Evolutionary conservation across 1,284 basidiomycete species (phyloP), one percentile per base, ranked within the genome.

Genomic region (Ceratobasidium sp.): DNA sequence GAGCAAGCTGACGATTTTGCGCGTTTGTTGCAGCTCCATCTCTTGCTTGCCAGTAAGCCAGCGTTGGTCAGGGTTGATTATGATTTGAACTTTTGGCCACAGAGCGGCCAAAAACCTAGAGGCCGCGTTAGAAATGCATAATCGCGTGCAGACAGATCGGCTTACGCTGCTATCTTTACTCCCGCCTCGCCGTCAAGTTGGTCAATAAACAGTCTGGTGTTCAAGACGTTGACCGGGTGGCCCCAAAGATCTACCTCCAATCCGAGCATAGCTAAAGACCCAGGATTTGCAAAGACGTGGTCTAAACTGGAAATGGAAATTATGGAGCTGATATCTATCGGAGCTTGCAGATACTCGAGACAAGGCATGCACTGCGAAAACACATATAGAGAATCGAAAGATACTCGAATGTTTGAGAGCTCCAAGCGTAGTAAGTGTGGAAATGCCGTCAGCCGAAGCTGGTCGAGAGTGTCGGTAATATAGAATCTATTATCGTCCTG

Each of bases 201-300:
- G 10, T 40, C 5, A 4, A 39, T 63, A 40, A 63, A 63, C 3
- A 63, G 33, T 9, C 28, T 63, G n/a, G 60, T 63, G 33, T 63
- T 42, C 39, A 63, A 4, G 18, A 63, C 15, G 13, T 63, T 63
- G 39, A 28, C 5, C 15, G 39, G 13, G 15, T 23, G 18, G 26
- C 40, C 39, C 60, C 60, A 63, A 63, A 40, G 9, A 63, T 63
- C 60, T 40, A 63, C 39, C 18, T 63, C 60, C 3, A 63, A n/a
- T 9, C 13, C n/a, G 6, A 33, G 33, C 7, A 63, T 40, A 20
- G 33, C 33, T 13, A 10, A 39, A 15, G 60, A 63, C 20, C 60
- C 39, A 6, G 60, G 28, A 1, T n/a, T 6, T 18, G 20, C 4
- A 63, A 42, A 42, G 4, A 42, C 15, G 6, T 63, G 33, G 33